phyloP scores from a whole-genome alignment of 352 stramenopile species.

The Phytopythium delawarense region DNA sequence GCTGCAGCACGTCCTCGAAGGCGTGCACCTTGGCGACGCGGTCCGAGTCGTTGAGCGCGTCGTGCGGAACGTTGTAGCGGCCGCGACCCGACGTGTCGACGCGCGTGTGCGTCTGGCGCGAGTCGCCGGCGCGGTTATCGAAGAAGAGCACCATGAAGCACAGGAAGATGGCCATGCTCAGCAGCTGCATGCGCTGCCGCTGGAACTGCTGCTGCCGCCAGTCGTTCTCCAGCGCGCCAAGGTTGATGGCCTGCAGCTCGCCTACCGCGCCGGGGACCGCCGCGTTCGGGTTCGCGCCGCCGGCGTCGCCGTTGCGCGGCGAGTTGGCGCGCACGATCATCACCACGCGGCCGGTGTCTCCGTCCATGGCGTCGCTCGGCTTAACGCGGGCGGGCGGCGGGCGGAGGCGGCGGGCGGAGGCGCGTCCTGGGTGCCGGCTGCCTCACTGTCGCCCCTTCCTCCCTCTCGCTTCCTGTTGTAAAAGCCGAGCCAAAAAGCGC shows the following conservation, averaged over 20 bases:
- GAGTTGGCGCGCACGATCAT: slow-evolving; percentile 78
- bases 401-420: too few species aligned
- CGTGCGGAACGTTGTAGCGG: slow-evolving; percentile 36
- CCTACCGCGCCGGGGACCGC: slow-evolving; percentile 1
- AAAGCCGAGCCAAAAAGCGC: background rate
- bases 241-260: slow-evolving; percentile 40
- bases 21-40: slow-evolving; percentile 40
- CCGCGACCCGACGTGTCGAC: slow-evolving; percentile 19
- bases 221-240: slow-evolving; percentile 68
- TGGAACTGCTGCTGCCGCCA: slow-evolving; percentile 86
- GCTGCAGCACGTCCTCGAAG: slow-evolving; percentile 44
- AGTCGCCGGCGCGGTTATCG: slow-evolving; percentile 60
- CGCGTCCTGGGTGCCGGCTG: too few species aligned
- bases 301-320: slow-evolving; percentile 23
- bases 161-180: slow-evolving; percentile 85
- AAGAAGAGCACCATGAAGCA: slow-evolving; percentile 88
- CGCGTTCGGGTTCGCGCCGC: slow-evolving; percentile 1
- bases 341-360: slow-evolving; percentile 54
- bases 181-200: slow-evolving; percentile 83
- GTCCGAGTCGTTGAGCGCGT: slow-evolving; percentile 64
- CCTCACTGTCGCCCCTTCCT: too few species aligned
- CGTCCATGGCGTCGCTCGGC: slow-evolving; percentile 19
- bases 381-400: too few species aligned
- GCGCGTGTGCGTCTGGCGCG: slow-evolving; percentile 21
- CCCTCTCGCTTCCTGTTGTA: slow-evolving; percentile 2